Conservation (phyloP, 768 basidiomycete genomes). For the Cytidiella melzeri region DNA sequence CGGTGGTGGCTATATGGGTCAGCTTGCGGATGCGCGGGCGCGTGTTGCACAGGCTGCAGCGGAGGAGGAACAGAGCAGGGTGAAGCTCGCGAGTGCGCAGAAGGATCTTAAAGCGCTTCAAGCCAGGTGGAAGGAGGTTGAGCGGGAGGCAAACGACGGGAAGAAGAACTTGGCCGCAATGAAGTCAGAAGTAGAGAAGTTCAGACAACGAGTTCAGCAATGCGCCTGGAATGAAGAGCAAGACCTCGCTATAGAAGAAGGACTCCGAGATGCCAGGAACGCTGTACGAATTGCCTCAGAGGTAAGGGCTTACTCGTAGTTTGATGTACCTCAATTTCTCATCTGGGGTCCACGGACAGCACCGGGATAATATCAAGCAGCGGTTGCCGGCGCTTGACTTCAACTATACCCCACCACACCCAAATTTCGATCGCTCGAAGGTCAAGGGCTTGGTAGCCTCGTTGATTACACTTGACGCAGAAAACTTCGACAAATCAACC, state of each 20-base stretch:
- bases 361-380: conserved; percentile 61
- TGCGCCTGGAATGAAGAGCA: conserved; percentile 76
- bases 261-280: conserved; percentile 45
- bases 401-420: conserved; percentile 69
- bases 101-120: conserved; percentile 77
- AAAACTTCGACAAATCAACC: conserved; percentile 73
- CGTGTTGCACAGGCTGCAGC: conserved; percentile 70
- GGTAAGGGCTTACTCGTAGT: conserved; percentile 34
- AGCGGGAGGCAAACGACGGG: conserved; percentile 77
- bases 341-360: conserved; percentile 31
- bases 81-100: conserved; percentile 70
- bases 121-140: conserved; percentile 73
- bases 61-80: conserved; percentile 77
- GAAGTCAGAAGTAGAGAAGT: conserved; percentile 50
- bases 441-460: conserved; percentile 91
- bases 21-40: conserved; percentile 80
- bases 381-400: conserved; percentile 73
- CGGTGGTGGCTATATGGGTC: conserved; percentile 94
- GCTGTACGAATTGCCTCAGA: conserved; percentile 55
- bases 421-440: conserved; percentile 74
- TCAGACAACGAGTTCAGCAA: conserved; percentile 44
- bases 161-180: conserved; percentile 59
- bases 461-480: conserved; percentile 69
- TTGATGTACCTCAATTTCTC: background rate
- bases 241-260: conserved; percentile 52